Evolutionary conservation across 768 basidiomycete genomes (phyloP).

Genomic region (Leccinellum rugosiceps): DNA sequence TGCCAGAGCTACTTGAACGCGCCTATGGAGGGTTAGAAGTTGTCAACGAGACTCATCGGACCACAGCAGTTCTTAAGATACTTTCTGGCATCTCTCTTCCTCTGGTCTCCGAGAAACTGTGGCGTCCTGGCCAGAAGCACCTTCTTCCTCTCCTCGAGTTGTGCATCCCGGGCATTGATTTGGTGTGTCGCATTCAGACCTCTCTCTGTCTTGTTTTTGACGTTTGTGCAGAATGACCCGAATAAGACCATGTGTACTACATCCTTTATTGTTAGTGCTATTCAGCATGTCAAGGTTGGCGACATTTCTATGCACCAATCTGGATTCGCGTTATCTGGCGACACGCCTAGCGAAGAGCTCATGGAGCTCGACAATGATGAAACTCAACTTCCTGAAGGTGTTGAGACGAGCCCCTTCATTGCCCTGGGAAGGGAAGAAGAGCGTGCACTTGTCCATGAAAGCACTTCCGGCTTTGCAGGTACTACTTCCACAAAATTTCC

Average conservation of each 20-base stretch:
- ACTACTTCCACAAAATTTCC: constrained; percentile 11
- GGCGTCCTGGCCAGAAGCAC: constrained; percentile 87
- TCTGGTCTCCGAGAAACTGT: constrained; percentile 71
- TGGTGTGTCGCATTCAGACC: constrained; percentile 42
- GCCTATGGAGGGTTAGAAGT: constrained; percentile 91
- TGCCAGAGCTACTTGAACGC: constrained; percentile 89
- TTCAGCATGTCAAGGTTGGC: constrained; percentile 76
- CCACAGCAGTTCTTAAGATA: constrained; percentile 86
- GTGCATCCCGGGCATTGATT: constrained; percentile 88
- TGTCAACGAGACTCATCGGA: constrained; percentile 92
- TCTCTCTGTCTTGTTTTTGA: neutral
- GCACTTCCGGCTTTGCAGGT: constrained; percentile 79
- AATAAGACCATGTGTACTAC: constrained; percentile 77
- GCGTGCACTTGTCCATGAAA: constrained; percentile 69
- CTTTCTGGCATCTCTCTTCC: constrained; percentile 75
- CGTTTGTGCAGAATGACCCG: constrained; percentile 62
- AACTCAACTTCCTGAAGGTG: constrained; percentile 50
- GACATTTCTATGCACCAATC: constrained; percentile 66
- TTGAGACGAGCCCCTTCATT: constrained; percentile 33
- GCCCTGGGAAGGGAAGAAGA: constrained; percentile 61
- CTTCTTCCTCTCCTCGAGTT: constrained; percentile 84
- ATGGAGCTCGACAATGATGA: constrained; percentile 50
- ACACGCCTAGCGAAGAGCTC: constrained; percentile 50
- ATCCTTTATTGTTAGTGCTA: constrained; percentile 69
- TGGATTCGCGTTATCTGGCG: constrained; percentile 51